Evolutionary conservation across 352 stramenopile species (phyloP).

Genomic region (Globisporangium megalacanthum): DNA sequence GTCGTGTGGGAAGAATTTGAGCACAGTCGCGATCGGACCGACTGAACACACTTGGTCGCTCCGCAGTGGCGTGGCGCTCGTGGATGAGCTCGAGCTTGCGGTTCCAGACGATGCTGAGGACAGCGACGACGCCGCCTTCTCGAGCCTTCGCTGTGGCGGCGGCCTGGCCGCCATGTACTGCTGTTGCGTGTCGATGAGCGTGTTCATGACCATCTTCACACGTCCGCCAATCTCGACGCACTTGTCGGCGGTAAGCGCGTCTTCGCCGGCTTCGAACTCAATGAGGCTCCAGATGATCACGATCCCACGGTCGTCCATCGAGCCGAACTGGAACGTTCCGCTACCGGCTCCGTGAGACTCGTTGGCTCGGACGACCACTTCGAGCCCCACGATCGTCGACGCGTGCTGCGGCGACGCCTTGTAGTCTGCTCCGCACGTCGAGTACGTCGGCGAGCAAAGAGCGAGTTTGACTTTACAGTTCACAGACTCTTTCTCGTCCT

Average conservation of each 20-base stretch:
- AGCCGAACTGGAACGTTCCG: conserved; percentile 58
- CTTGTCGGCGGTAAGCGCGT: conserved; percentile 42
- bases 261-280: conserved; percentile 35
- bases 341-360: conserved; percentile 2
- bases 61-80: background rate
- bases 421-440: conserved; percentile 47
- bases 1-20: conserved; percentile 51
- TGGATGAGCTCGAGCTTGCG: background rate
- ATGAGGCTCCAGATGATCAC: conserved; percentile 73
- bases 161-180: conserved; percentile 26
- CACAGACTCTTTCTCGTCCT: background rate
- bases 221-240: conserved; percentile 60
- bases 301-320: conserved; percentile 62
- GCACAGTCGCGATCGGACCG: conserved; percentile 36
- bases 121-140: background rate
- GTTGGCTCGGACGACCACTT: conserved; percentile 21
- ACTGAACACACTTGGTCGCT: conserved; percentile 15
- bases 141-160: background rate
- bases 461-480: conserved; percentile 3
- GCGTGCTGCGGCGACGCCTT: conserved; percentile 30
- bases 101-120: background rate
- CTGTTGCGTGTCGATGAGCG: conserved; percentile 51
- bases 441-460: conserved; percentile 47
- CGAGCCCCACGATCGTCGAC: conserved; percentile 41
- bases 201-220: conserved; percentile 63